phyloP scores from a whole-genome alignment of 179 eudicot genomes.

The Carnegiea gigantea region DNA sequence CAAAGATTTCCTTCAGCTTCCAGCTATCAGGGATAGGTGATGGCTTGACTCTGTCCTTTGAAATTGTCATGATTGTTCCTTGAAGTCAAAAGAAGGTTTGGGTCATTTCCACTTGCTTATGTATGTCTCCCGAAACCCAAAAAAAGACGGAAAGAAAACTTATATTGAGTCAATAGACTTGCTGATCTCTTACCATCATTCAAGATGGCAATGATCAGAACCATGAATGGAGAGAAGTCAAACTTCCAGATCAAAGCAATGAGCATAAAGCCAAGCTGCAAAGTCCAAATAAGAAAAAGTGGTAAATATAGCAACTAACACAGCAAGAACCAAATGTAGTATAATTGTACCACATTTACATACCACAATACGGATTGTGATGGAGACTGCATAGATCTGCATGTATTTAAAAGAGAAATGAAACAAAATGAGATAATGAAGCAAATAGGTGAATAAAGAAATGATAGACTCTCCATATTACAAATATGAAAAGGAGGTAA shows the following conservation, averaged over 20 bases:
- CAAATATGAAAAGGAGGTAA: background rate
- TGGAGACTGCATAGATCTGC: slow-evolving; percentile 75
- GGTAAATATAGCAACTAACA: background rate
- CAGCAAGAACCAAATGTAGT: background rate
- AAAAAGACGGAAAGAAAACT: background rate
- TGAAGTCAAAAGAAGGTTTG: background rate
- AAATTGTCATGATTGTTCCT: slow-evolving; percentile 92
- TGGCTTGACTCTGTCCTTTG: slow-evolving; percentile 83
- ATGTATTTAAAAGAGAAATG: background rate
- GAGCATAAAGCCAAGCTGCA: slow-evolving; percentile 76
- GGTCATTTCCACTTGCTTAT: background rate
- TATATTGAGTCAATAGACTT: background rate
- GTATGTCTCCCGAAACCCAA: background rate
- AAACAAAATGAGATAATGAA: slow-evolving; percentile 1
- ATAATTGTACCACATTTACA: slow-evolving; percentile 19
- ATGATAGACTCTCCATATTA: background rate
- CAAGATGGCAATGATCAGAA: slow-evolving; percentile 76
- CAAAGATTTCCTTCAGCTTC: slow-evolving; percentile 78
- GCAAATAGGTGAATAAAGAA: background rate
- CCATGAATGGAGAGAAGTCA: slow-evolving; percentile 89
- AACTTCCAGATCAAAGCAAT: slow-evolving; percentile 83
- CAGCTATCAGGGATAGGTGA: slow-evolving; percentile 85
- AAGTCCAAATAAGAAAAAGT: background rate
- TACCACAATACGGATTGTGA: slow-evolving; percentile 83
- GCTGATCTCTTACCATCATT: slow-evolving; percentile 57